These are phyloP conservation scores for Mycena galopus DNA, from an alignment of 768 basidiomycete genomes.

Conservation along the genomic window DNA sequence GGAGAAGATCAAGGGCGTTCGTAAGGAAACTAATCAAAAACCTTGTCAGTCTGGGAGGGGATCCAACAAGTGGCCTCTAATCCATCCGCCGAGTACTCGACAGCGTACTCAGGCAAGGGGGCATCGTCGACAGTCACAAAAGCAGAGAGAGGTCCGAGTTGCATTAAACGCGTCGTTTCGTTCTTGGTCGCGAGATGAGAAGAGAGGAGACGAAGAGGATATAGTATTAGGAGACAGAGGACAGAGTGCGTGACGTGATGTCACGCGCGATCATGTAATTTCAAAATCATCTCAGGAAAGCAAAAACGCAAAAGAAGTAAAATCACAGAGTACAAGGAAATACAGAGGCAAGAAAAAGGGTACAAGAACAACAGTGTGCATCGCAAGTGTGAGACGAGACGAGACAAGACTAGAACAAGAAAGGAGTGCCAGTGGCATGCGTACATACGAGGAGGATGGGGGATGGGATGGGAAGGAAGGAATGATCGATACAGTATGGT, in stretches of 20 bases:
- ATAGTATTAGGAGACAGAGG: no score
- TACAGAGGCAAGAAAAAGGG: slow-evolving; percentile 7
- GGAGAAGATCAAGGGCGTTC: no score
- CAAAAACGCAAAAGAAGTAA: neutral
- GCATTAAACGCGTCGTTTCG: no score
- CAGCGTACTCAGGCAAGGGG: neutral
- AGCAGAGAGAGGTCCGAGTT: neutral
- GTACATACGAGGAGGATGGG: neutral
- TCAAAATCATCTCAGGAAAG: no score
- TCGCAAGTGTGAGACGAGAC: slow-evolving; percentile 13
- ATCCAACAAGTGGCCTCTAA: slow-evolving; percentile 21
- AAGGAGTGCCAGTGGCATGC: neutral
- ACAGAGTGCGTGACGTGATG: no score
- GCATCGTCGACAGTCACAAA: slow-evolving; percentile 16
- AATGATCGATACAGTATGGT: neutral
- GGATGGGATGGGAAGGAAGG: neutral
- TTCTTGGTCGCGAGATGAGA: no score
- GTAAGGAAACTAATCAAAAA: no score
- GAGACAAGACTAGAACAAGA: neutral
- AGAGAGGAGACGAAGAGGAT: no score
- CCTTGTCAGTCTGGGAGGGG: slow-evolving; percentile 27
- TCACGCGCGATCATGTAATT: no score
- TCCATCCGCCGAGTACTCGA: slow-evolving; percentile 13
- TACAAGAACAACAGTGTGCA: slow-evolving; percentile 28
- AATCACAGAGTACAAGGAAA: slow-evolving; percentile 10